Evolutionary conservation across 306 rosid genomes (phyloP).

Genomic region (Trichosanthes cucumerina): DNA sequence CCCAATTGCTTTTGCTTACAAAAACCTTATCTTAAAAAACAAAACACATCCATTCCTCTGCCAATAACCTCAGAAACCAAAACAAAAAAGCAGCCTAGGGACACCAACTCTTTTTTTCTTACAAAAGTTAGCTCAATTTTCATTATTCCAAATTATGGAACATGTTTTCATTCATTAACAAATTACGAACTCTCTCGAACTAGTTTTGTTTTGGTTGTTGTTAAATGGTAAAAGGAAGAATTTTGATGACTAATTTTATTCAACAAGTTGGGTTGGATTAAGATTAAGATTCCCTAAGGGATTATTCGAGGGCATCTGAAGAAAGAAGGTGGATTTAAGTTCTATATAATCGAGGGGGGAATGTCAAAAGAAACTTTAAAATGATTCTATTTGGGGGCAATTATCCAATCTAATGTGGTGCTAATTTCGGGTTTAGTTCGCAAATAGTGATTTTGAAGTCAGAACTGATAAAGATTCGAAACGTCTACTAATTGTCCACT

Average conservation of each 20-base stretch:
- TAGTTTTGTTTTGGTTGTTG: neutral
- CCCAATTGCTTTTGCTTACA: neutral
- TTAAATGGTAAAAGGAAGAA: neutral
- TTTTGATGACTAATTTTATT: neutral
- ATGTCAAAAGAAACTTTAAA: neutral
- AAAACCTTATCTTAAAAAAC: constrained; percentile 2
- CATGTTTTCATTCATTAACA: neutral
- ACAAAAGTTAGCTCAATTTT: neutral
- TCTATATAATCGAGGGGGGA: neutral
- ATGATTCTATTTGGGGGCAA: neutral
- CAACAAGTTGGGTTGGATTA: neutral
- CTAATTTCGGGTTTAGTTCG: neutral
- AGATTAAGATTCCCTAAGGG: neutral
- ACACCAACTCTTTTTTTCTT: neutral
- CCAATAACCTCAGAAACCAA: neutral
- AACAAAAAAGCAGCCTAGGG: neutral
- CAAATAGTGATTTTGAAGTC: neutral
- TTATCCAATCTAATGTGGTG: neutral
- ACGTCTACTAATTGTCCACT: neutral
- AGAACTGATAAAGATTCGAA: neutral
- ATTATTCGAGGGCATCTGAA: neutral
- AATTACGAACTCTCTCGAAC: neutral
- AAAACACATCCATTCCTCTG: neutral
- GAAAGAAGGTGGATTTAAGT: neutral
- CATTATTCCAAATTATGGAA: neutral